phyloP scores from a whole-genome alignment of 768 basidiomycete species.

The Xerocomellus chrysenteron region DNA sequence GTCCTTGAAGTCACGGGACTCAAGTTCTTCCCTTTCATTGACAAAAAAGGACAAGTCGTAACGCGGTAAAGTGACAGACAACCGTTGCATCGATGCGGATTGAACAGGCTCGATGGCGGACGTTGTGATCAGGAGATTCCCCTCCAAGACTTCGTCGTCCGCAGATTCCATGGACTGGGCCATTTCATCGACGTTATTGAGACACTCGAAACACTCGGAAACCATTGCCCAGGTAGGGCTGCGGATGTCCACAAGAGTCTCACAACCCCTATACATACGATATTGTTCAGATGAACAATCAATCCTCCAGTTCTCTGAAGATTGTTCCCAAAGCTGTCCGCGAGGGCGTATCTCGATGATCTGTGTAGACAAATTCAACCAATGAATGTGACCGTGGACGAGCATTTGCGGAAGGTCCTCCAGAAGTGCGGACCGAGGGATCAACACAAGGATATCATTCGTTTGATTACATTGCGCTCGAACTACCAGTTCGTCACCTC shows the following conservation, averaged over 20 bases:
- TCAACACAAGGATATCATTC: neutral
- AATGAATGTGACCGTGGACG: slow-evolving; percentile 19
- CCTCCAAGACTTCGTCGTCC: no score
- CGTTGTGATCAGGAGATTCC: slow-evolving; percentile 15
- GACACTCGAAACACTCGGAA: neutral
- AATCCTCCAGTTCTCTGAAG: slow-evolving; percentile 22
- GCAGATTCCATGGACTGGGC: no score
- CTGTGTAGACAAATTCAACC: slow-evolving; percentile 18
- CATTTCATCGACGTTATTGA: no score
- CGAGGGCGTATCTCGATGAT: slow-evolving; percentile 28
- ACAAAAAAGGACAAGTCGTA: slow-evolving; percentile 39
- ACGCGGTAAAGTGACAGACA: slow-evolving; percentile 32
- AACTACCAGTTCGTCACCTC: neutral
- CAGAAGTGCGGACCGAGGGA: neutral
- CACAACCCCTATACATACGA: neutral
- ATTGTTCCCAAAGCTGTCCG: slow-evolving; percentile 17
- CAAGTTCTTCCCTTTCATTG: slow-evolving; percentile 25
- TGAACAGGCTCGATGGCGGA: neutral
- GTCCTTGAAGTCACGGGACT: slow-evolving; percentile 37
- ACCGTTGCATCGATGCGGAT: neutral
- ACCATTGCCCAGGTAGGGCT: slow-evolving; percentile 22
- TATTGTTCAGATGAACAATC: neutral
- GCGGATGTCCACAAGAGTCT: slow-evolving; percentile 19
- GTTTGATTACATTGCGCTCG: neutral
- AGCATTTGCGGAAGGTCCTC: neutral